Evolutionary conservation across 495 filamentous ascomycete species (phyloP), one percentile per base, ranked within the genome.

Genomic region (Penicillium malachiteum): DNA sequence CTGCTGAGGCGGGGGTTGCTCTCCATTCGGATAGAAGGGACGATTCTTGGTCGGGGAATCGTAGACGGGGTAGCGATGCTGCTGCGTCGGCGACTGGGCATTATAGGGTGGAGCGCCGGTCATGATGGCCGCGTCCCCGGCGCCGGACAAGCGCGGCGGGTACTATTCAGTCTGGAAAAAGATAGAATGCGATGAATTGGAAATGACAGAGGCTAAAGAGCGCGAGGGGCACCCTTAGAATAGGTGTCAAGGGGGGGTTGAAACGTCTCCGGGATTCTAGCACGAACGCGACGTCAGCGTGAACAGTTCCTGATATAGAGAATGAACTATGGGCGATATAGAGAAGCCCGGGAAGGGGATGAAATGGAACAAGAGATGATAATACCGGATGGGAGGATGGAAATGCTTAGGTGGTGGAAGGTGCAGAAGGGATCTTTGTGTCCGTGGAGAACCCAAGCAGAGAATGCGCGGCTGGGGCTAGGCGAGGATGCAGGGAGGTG

Each of bases 21-120:
- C 84, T 75, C 84, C 84, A 70, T 80, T 84, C 56, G 81, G 80
- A 61, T 80, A 77, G 43, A 68, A 77, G 35, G 71, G 65, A 58
- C 76, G 80, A 57, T 69, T 69, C 76, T 84, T 81, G 68, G 65
- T 70, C 42, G 73, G 77, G 54, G 71, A 70, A 38, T 70, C 76
- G 58, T 73, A 75, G 55, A 62, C 62, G 59, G 66, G 57, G 54
- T 70, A 74, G 32, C 63, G 71, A 55, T 68, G 64, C 62, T 73
- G 73, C 60, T 74, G 72, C 54, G 74, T 69, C 58, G 76, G 70
- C 58, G 73, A 75, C 63, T 73, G 75, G 50, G 68, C 65, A 55
- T 72, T 72, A 58, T 76, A 78, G 50, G 75, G 74, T 65, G 75
- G 75, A 72, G 72, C 70, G 57, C 76, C 76, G 62, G 74, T 72